Evolutionary conservation across 2,329 filamentous ascomycete genomes (phyloP).

Genomic region (Beauveria bassiana): DNA sequence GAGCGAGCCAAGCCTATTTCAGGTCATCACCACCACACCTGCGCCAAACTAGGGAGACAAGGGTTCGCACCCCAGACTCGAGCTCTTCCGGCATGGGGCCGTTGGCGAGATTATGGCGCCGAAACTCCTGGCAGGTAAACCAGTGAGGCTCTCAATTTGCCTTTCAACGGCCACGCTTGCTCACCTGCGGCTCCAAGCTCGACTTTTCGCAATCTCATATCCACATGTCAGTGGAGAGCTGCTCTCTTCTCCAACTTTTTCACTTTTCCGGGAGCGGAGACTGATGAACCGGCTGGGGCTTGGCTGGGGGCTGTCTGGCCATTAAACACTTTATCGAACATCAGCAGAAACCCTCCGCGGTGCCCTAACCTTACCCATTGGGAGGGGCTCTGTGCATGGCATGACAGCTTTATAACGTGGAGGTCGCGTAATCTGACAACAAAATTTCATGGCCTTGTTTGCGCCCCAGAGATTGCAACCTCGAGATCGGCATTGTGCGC

Average conservation of each 20-base stretch:
- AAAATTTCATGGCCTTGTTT: too few relatives aligned
- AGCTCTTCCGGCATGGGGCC: background rate
- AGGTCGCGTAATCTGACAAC: background rate
- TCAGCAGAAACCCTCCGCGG: background rate
- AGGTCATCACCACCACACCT: background rate
- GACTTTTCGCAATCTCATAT: background rate
- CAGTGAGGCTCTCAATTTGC: background rate
- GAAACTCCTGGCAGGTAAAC: slow-evolving; percentile 9
- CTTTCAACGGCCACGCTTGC: too few relatives aligned
- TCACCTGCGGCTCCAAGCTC: too few relatives aligned
- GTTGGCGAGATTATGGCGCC: slow-evolving; percentile 9
- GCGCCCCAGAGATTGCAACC: too few relatives aligned
- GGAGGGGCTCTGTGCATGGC: background rate
- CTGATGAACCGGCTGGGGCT: background rate
- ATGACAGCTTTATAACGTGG: background rate
- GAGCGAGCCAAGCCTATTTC: background rate
- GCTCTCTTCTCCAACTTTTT: background rate
- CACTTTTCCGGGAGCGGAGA: background rate
- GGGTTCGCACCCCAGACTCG: background rate
- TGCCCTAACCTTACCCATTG: slow-evolving; percentile 8
- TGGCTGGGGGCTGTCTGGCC: background rate
- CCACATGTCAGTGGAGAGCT: slow-evolving; percentile 1
- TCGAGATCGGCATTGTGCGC: too few relatives aligned
- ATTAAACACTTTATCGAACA: background rate
- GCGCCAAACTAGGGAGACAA: background rate